Percentiles rank a stretch among this genome's conserved stretches.
Conservation (phyloP, 495 filamentous ascomycete genomes). For the Sabuloglossum arenarium region DNA sequence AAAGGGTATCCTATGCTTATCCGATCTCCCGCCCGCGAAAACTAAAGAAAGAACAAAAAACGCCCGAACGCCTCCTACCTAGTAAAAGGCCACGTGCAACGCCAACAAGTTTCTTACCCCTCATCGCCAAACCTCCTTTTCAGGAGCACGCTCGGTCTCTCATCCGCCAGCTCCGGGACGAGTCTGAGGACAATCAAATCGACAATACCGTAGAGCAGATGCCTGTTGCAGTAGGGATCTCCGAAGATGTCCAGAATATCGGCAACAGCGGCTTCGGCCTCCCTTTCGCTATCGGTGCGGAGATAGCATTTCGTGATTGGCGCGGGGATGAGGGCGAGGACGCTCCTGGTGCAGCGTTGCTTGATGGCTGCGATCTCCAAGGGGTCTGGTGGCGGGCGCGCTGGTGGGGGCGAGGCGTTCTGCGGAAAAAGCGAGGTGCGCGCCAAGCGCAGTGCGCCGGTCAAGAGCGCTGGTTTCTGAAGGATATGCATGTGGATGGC, state of each 20-base stretch:
- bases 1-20: not conserved
- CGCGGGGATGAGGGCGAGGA: constrained; percentile 27
- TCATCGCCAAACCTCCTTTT: not conserved
- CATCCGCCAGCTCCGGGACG: constrained; percentile 66
- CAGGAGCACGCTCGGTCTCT: constrained; percentile 18
- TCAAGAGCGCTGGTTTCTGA: not conserved
- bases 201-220: constrained; percentile 56
- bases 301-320: constrained; percentile 22
- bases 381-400: constrained; percentile 9
- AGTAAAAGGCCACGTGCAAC: not conserved
- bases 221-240: constrained; percentile 76
- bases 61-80: not conserved
- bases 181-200: constrained; percentile 60
- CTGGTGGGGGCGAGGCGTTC: constrained; percentile 2
- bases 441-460: not conserved
- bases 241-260: constrained; percentile 49
- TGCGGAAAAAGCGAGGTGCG: constrained; percentile 1
- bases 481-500: not conserved
- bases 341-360: constrained; percentile 30
- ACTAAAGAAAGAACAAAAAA: not conserved
- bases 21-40: not conserved
- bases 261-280: constrained; percentile 24
- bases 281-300: constrained; percentile 9
- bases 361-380: constrained; percentile 29
- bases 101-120: not conserved